Evolutionary conservation across 1,284 basidiomycete species (phyloP), one percentile per base, ranked within the genome.

Genomic region (Moesziomyces globuligerus): DNA sequence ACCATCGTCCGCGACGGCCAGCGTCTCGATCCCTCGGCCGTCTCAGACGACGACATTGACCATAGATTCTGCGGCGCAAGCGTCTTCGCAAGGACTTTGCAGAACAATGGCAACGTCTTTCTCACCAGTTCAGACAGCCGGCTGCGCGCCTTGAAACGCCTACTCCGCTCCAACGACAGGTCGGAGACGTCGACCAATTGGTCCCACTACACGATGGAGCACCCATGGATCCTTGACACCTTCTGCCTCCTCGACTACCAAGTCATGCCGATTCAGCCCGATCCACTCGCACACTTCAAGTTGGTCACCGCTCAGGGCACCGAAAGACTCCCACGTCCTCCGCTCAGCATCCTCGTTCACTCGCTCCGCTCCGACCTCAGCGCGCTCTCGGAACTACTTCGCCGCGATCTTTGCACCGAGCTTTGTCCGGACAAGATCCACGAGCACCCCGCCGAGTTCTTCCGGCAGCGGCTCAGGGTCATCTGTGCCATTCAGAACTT

Each of bases 231-330:
- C 9, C 18, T 59, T 25, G 62, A 66, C 36, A 51, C 34, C 11
- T 66, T 66, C 28, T 59, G 56, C 26, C 56, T 66, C 1, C 48
- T 66, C 24, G 62, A 66, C 41, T 66, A 59, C 20, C 47, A 66
- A 2, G 26, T 66, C 23, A 39, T 59, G 55, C 56, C 62, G 2
- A 6, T 59, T 21, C 10, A 13, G 20, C 18, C 18, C 20, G 56
- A 66, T 15, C 56, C 51, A 1, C 52, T 59, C 18, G 15, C 56
- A 6, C 56, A 59, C 4, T 55, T 66, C 48, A 66, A 59, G 37
- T 34, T 50, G 11, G 56, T 66, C 56, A 59, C 53, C 15, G 39
- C 38, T 15, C 39, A 38, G 0, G 62, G 56, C 43, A 55, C 55
- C 32, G 56, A 66, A 25, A 66, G 48, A 18, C 39, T 55, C 5